Evolutionary conservation across 371 early-diverging fungal species (phyloP).

Genomic region (Umbelopsis sp.): DNA sequence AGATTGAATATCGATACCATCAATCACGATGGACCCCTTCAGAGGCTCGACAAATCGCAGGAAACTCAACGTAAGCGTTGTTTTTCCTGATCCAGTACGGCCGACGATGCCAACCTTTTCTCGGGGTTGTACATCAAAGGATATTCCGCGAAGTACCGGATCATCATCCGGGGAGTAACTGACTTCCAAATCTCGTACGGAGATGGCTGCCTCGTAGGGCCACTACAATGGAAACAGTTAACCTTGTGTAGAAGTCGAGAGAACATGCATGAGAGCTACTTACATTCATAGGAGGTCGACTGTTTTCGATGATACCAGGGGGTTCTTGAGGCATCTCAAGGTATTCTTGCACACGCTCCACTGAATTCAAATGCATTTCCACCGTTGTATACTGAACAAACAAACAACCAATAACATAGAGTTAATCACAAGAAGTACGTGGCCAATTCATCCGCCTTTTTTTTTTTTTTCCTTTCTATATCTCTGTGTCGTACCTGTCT

Average conservation of each 20-base stretch:
- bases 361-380: constrained; percentile 85
- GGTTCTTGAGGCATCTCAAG: constrained; percentile 75
- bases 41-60: constrained; percentile 80
- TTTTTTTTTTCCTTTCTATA: no score
- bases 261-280: constrained; percentile 12
- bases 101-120: constrained; percentile 80
- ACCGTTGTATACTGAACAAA: constrained; percentile 61
- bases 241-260: no score
- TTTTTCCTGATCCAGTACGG: constrained; percentile 78
- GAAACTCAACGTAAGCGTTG: constrained; percentile 67
- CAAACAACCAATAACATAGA: no score
- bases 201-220: constrained; percentile 75
- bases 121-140: constrained; percentile 56
- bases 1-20: constrained; percentile 75
- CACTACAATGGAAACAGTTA: constrained; percentile 46
- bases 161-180: constrained; percentile 65
- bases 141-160: constrained; percentile 59
- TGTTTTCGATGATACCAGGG: constrained; percentile 54
- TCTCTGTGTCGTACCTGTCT: constrained; percentile 38
- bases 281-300: constrained; percentile 61
- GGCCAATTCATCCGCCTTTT: no score
- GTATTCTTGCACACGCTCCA: constrained; percentile 84
- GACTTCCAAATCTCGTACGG: constrained; percentile 59
- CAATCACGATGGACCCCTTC: constrained; percentile 71
- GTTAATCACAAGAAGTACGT: no score